phyloP scores from a whole-genome alignment of 2,329 filamentous ascomycete genomes.

The Mycosphaerella sp. region DNA sequence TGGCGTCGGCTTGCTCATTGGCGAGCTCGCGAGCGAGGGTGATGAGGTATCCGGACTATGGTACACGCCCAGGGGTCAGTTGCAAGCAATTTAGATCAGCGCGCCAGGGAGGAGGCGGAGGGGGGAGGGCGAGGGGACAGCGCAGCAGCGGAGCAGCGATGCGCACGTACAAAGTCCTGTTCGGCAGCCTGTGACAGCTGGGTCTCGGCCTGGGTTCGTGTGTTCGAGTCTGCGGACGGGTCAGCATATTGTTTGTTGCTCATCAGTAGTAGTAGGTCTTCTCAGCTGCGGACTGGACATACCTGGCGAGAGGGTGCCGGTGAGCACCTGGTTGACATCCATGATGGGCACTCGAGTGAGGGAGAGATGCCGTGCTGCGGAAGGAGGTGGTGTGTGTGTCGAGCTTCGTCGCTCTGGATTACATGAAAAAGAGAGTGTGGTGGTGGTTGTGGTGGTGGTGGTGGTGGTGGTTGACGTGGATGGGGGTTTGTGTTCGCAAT shows the following conservation, averaged over 20 bases:
- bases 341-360: slow-evolving; percentile 50
- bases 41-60: slow-evolving; percentile 80
- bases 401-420: slow-evolving; percentile 24
- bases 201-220: slow-evolving; percentile 86
- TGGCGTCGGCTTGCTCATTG: slow-evolving; percentile 74
- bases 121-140: neutral
- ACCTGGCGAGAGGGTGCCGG: slow-evolving; percentile 95
- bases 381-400: slow-evolving; percentile 7
- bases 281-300: slow-evolving; percentile 41
- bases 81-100: neutral
- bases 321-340: slow-evolving; percentile 97
- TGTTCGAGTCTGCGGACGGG: slow-evolving; percentile 64
- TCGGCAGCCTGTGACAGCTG: slow-evolving; percentile 90
- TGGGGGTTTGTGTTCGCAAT: too few species aligned
- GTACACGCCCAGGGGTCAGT: slow-evolving; percentile 12
- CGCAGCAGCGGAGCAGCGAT: neutral
- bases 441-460: neutral
- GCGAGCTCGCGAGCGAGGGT: slow-evolving; percentile 91
- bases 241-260: slow-evolving; percentile 21
- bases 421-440: slow-evolving; percentile 9
- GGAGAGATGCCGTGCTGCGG: neutral
- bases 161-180: slow-evolving; percentile 77
- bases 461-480: neutral
- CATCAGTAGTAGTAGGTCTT: slow-evolving; percentile 14
- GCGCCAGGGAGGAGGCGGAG: neutral